Evolutionary conservation across 2,329 filamentous ascomycete species (phyloP).

Genomic region (Ophiostoma piceae): DNA sequence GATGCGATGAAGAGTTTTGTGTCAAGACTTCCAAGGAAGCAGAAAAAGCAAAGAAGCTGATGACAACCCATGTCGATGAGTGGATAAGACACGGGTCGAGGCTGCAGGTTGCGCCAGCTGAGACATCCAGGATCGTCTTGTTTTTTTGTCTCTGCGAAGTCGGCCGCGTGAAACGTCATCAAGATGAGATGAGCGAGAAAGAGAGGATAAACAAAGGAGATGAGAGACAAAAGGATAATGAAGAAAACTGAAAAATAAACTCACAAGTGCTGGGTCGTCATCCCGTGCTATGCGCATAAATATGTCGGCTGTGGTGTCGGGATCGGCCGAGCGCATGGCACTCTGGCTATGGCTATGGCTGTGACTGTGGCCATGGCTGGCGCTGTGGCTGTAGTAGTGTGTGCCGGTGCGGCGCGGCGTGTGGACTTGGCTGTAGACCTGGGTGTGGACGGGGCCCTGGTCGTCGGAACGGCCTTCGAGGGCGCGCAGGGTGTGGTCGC

Average conservation of each 20-base stretch:
- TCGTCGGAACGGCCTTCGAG: conserved; percentile 44
- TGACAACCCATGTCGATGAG: conserved; percentile 4
- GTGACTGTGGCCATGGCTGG: conserved; percentile 29
- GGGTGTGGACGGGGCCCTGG: conserved; percentile 40
- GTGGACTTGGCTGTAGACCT: conserved; percentile 35
- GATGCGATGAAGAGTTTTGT: not conserved
- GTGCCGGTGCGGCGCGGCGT: not conserved
- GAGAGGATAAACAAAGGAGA: conserved; percentile 3
- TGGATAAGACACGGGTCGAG: conserved; percentile 3
- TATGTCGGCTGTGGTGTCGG: conserved; percentile 53
- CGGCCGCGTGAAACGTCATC: conserved; percentile 6
- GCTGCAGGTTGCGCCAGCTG: conserved; percentile 10
- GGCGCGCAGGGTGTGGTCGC: conserved; percentile 48
- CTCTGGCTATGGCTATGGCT: conserved; percentile 34
- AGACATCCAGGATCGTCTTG: not conserved
- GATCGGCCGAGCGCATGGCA: conserved; percentile 35
- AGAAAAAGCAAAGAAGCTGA: conserved; percentile 5
- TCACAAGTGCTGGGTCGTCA: conserved; percentile 33
- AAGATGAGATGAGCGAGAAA: conserved; percentile 5
- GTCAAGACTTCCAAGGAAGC: not conserved
- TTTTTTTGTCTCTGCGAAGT: not conserved
- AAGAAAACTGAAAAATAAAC: conserved; percentile 1
- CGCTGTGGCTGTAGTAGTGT: conserved; percentile 33
- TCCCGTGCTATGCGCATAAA: conserved; percentile 56
- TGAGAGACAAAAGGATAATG: conserved; percentile 1